Evolutionary conservation across 345 rosid genomes (phyloP).

Genomic region (Anastatica hierochuntica): DNA sequence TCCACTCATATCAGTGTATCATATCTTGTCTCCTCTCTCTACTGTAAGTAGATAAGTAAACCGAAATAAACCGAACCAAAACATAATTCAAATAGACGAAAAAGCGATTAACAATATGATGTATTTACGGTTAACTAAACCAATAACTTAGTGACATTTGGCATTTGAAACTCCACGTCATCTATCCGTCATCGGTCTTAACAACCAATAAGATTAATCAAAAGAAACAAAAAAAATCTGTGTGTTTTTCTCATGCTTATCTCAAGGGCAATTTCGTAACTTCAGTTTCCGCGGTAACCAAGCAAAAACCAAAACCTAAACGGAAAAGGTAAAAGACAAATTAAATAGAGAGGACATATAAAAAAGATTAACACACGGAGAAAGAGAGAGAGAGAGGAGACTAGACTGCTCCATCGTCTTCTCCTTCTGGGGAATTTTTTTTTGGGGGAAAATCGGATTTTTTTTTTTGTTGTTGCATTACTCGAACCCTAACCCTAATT

Average conservation of each 20-base stretch:
- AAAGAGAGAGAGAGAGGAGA: slow-evolving; percentile 13
- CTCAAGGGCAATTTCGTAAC: not conserved
- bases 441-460: not conserved
- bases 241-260: not conserved
- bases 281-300: not conserved
- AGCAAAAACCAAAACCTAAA: slow-evolving; percentile 10
- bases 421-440: slow-evolving; percentile 14
- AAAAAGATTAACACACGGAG: not conserved
- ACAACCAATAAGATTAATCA: not conserved
- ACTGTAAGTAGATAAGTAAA: no score
- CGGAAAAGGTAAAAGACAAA: not conserved
- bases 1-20: no score
- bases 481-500: slow-evolving; percentile 25
- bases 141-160: no score
- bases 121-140: no score
- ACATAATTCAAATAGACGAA: no score
- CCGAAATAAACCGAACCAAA: no score
- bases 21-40: no score
- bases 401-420: slow-evolving; percentile 26
- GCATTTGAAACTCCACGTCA: no score
- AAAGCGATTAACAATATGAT: no score
- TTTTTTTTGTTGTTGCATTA: not conserved
- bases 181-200: no score
- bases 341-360: not conserved
- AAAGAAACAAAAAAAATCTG: no score